phyloP scores from a whole-genome alignment of 2,329 filamentous ascomycete species.

The Metarhizium robertsii region DNA sequence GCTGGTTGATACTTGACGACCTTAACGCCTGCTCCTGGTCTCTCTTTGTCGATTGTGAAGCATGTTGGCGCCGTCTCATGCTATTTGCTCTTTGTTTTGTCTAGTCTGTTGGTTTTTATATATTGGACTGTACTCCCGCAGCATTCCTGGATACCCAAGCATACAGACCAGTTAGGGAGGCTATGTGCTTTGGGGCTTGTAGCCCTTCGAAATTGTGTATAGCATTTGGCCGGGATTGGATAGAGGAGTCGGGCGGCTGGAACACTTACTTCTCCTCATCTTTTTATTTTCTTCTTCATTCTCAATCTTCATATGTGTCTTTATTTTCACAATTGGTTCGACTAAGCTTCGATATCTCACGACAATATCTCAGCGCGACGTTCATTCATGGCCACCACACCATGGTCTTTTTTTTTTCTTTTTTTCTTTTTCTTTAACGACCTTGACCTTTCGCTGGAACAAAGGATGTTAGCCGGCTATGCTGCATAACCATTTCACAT shows the following conservation, averaged over 20 bases:
- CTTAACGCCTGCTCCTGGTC: not conserved
- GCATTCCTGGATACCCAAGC: conserved; percentile 26
- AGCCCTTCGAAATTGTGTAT: conserved; percentile 21
- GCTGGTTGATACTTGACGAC: not conserved
- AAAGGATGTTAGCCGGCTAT: not conserved
- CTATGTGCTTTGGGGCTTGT: conserved; percentile 23
- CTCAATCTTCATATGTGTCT: conserved; percentile 7
- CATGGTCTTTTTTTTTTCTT: not conserved
- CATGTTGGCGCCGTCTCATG: not conserved
- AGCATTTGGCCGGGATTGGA: conserved; percentile 25
- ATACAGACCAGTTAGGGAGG: conserved; percentile 24
- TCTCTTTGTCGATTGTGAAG: not conserved
- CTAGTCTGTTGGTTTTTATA: not conserved
- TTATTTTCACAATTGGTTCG: conserved; percentile 1
- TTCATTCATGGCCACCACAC: not conserved
- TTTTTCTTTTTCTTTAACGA: not conserved
- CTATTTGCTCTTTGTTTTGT: not conserved
- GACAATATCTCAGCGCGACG: not conserved
- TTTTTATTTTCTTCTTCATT: conserved; percentile 4
- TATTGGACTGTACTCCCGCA: conserved; percentile 14
- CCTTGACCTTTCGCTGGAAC: not conserved
- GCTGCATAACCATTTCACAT: not conserved
- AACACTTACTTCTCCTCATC: conserved; percentile 9
- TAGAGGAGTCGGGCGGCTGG: conserved; percentile 29
- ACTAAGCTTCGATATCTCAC: not conserved